Evolutionary conservation across 177 flowering plant genomes (phyloP).

Genomic region (Vitis hybrid): DNA sequence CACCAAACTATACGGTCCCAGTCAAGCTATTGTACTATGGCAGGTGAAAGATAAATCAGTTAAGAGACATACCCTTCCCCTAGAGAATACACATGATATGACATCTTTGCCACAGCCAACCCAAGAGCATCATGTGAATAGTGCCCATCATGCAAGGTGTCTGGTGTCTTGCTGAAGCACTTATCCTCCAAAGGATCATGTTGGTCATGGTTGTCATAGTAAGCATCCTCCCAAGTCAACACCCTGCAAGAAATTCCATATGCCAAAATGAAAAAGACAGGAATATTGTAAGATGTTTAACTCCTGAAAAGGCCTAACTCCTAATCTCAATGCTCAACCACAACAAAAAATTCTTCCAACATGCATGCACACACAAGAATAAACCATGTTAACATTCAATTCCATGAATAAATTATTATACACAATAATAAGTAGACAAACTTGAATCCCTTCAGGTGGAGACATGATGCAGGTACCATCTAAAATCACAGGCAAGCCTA

Average conservation of each 20-base stretch:
- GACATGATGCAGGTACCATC: neutral
- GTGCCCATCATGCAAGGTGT: conserved; percentile 31
- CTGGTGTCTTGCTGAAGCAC: conserved; percentile 22
- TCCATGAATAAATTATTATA: neutral
- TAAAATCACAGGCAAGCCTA: neutral
- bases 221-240: conserved; percentile 79
- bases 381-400: neutral
- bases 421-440: neutral
- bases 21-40: neutral
- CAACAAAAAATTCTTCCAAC: neutral
- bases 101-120: conserved; percentile 74
- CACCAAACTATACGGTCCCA: neutral
- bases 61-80: conserved; percentile 74
- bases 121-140: conserved; percentile 55
- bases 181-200: conserved; percentile 32
- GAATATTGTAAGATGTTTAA: neutral
- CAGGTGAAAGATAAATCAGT: neutral
- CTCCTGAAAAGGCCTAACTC: neutral
- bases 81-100: conserved; percentile 65
- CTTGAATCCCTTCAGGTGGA: neutral
- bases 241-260: conserved; percentile 46
- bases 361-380: too few relatives aligned
- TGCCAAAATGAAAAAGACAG: neutral
- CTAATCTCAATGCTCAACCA: neutral
- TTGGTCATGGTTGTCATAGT: conserved; percentile 45